Evolutionary conservation across 768 basidiomycete genomes (phyloP).

Genomic region (Leccinum pellstonianum): DNA sequence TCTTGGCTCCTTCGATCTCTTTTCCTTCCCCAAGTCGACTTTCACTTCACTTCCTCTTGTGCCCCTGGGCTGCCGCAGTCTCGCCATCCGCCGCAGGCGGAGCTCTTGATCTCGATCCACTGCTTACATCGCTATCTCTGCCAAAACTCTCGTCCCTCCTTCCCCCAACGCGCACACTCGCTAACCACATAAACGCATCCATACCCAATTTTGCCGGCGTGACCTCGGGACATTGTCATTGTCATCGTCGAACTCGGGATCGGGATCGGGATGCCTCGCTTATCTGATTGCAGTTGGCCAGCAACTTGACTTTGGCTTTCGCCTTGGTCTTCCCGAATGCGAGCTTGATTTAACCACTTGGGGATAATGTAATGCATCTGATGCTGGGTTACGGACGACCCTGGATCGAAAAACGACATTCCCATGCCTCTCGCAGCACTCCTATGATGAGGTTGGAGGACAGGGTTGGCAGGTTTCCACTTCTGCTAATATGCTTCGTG

Average conservation of each 20-base stretch:
- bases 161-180: constrained; percentile 66
- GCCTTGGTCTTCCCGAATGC: constrained; percentile 14
- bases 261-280: constrained; percentile 18
- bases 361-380: constrained; percentile 35
- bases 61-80: constrained; percentile 3
- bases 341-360: constrained; percentile 9
- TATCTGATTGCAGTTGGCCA: constrained; percentile 11
- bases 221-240: constrained; percentile 52
- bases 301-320: constrained; percentile 8
- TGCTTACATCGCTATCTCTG: constrained; percentile 47
- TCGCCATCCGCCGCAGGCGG: constrained; percentile 24
- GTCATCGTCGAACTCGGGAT: constrained; percentile 33
- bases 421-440: constrained; percentile 34
- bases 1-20: constrained; percentile 41
- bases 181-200: constrained; percentile 70
- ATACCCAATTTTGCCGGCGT: constrained; percentile 46
- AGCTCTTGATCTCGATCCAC: constrained; percentile 42
- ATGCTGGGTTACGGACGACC: constrained; percentile 27
- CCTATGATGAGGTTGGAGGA: constrained; percentile 34
- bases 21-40: constrained; percentile 37
- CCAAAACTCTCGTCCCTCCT: constrained; percentile 56
- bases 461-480: constrained; percentile 37
- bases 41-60: constrained; percentile 45
- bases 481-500: constrained; percentile 67
- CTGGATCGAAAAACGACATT: constrained; percentile 32